Base-by-base conservation (phyloP, 2,329 filamentous ascomycete genomes). In the Paecilomyces niveus region DNA sequence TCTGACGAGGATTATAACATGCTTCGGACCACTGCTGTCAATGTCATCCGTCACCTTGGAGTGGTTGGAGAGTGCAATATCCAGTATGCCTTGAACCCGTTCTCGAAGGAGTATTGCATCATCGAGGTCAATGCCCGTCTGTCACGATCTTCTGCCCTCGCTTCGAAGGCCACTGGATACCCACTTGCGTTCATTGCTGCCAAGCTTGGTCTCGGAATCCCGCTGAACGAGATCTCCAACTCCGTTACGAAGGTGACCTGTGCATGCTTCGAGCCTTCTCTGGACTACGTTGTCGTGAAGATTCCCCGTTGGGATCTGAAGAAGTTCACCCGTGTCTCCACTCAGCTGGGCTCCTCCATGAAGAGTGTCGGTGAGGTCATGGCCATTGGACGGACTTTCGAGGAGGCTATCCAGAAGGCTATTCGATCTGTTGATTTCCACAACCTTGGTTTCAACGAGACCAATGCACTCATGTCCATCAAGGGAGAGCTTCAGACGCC, bases 281-380 rank as follows among this genome's bases (percentile, higher is more conserved):
- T 99, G 13, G 94, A 99, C 75, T 99, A 99, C 73, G 90, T 95
- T 56, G 94, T 97, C 18, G 93, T 97, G 67, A 99, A 99, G 85
- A 97, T 99, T 80, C 94, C 94, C 53, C 85, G 94, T 67, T 99
- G 94, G 94, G 94, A 99, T 78, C 78, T 99, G 70, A 97, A 97
- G 83, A 99, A 99, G 79, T 99, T 99, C 77, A 96, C 90, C 29
- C 87, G 94, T 65, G 94, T 97, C 22, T 97, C 93, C 3, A 97
- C 92, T 1, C 89, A 95, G 71, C 88, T 99, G 24, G 93, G 92
- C 31, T 97, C 94, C 2, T 96, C 93, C 11, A 99, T 99, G 94
- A 99, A 97, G 87, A 96, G 91, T 84, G 92, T 99, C 56, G 94
- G 94, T 70, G 94, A 99, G 74, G 94, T 99, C 65, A 97, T 99